Percentiles rank a stretch among this genome's conserved stretches.
phyloP scores from a whole-genome alignment of 129 eudicot genomes.

The Helianthus annuus region HanXRQr2.0-SUNRISE NC_035445.2:91626037-91626536 shows the following conservation, averaged over 20 bases:
- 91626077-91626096: too few species aligned
- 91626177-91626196: not conserved
- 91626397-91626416: not conserved
- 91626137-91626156: not conserved
- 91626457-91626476: not conserved
- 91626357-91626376: not conserved
- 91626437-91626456: not conserved
- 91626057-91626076: too few species aligned
- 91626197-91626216: not conserved
- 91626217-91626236: slow-evolving; percentile 13
- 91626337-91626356: not conserved
- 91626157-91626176: not conserved
- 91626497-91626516: not conserved
- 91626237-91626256: not conserved
- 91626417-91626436: not conserved
- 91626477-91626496: not conserved
- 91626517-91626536: not conserved
- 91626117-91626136: not conserved
- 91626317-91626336: not conserved
- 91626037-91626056: too few species aligned
- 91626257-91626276: not conserved
- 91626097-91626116: not conserved
- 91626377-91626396: not conserved
- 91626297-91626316: slow-evolving; percentile 2
- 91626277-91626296: slow-evolving; percentile 3